Conservation (phyloP, 1,284 basidiomycete genomes). For the Agaricales sp. region DNA sequence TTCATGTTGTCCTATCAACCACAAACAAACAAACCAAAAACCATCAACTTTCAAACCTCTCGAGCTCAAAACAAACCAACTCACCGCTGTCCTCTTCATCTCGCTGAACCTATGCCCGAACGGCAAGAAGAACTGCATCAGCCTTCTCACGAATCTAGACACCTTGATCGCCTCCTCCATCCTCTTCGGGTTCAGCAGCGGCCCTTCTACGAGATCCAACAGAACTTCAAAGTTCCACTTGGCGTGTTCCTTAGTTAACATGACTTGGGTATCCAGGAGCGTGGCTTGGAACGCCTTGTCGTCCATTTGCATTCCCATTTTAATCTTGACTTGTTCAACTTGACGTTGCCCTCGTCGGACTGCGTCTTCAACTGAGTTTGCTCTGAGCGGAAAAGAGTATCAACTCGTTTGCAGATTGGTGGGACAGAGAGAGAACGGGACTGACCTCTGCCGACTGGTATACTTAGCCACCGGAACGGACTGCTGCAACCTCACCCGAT, state of each 20-base stretch:
- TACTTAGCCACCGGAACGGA: constrained; percentile 33
- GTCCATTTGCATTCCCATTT: constrained; percentile 87
- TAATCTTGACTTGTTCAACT: constrained; percentile 84
- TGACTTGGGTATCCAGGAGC: constrained; percentile 82
- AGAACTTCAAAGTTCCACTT: constrained; percentile 92
- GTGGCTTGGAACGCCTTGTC: constrained; percentile 80
- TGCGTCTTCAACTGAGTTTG: constrained; percentile 82
- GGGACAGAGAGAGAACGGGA: constrained; percentile 7
- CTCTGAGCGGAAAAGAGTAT: constrained; percentile 32
- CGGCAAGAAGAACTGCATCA: constrained; percentile 92
- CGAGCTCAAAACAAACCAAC: constrained; percentile 12
- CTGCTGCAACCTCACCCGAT: constrained; percentile 52
- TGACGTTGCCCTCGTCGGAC: constrained; percentile 83
- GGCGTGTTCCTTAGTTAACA: constrained; percentile 79
- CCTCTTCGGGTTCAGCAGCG: constrained; percentile 84
- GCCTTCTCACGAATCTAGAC: constrained; percentile 76
- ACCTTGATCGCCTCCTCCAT: constrained; percentile 93
- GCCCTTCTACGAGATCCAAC: constrained; percentile 87
- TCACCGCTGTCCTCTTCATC: constrained; percentile 63
- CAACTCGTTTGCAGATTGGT: too few species aligned
- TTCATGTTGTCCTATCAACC: constrained; percentile 52
- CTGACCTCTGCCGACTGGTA: constrained; percentile 51
- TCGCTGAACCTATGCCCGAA: constrained; percentile 81
- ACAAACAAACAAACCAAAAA: constrained; percentile 5
- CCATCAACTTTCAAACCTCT: too few species aligned